Conservation (phyloP, 139 green algal species). For the Closterium sp. region DNA sequence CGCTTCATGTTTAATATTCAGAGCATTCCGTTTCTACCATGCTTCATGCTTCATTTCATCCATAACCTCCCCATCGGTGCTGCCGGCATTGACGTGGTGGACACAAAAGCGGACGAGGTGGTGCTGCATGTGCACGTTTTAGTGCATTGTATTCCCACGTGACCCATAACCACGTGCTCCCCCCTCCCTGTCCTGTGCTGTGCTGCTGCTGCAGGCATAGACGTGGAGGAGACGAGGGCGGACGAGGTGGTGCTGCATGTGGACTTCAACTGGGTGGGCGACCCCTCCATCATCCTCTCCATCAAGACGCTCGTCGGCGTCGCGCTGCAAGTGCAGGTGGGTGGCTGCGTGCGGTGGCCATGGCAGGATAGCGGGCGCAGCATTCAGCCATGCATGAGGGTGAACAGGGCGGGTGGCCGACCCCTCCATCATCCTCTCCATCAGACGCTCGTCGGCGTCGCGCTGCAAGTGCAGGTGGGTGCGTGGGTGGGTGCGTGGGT, state of each 20-base stretch:
- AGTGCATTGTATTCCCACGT: too few relatives aligned
- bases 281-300: conserved; percentile 39
- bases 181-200: not conserved
- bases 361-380: not conserved
- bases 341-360: not conserved
- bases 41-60: too few relatives aligned
- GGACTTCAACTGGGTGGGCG: conserved; percentile 46
- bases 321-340: conserved; percentile 39
- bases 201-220: conserved; percentile 20
- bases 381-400: not conserved
- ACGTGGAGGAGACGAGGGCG: conserved; percentile 8
- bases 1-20: conserved; percentile 37
- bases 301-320: conserved; percentile 31
- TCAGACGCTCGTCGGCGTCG: not conserved
- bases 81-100: not conserved
- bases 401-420: not conserved
- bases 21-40: too few relatives aligned
- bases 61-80: too few relatives aligned
- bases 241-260: conserved; percentile 44
- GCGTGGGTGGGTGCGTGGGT: not conserved
- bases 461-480: not conserved
- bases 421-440: not conserved
- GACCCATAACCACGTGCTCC: not conserved
- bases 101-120: conserved; percentile 23
- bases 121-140: conserved; percentile 19